Evolutionary conservation across 2,329 filamentous ascomycete genomes (phyloP).

Genomic region (Venturia effusa): DNA sequence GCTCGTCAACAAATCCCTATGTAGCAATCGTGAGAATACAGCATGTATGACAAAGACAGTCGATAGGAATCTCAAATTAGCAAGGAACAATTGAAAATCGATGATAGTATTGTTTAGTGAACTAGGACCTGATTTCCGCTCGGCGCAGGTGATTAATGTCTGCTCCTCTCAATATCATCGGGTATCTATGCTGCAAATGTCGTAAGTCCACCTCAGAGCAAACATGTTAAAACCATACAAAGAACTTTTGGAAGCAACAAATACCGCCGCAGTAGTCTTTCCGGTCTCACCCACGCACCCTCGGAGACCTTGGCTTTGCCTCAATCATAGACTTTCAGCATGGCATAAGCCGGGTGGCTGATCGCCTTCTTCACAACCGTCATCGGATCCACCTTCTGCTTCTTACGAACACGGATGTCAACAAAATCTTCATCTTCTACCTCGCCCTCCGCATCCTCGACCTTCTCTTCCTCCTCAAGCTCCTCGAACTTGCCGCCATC

Average conservation of each 20-base stretch:
- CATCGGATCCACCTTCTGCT: constrained; percentile 34
- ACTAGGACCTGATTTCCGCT: too few species aligned
- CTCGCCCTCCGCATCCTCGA: constrained; percentile 22
- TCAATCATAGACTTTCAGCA: constrained; percentile 46
- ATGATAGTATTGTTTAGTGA: not conserved
- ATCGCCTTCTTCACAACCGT: constrained; percentile 39
- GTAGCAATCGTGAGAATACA: too few species aligned
- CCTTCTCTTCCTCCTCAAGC: constrained; percentile 29
- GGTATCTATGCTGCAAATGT: not conserved
- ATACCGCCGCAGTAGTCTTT: not conserved
- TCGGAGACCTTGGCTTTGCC: not conserved
- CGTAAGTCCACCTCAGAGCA: not conserved
- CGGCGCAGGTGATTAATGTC: too few species aligned
- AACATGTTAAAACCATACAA: not conserved
- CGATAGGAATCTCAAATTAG: too few species aligned
- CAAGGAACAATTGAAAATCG: too few species aligned
- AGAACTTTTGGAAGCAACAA: not conserved
- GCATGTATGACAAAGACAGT: too few species aligned
- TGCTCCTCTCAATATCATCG: too few species aligned
- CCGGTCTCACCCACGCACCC: not conserved
- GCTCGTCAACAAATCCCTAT: too few species aligned
- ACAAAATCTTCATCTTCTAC: constrained; percentile 20
- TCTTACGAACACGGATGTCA: constrained; percentile 21
- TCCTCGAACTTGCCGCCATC: constrained; percentile 36
- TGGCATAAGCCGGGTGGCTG: constrained; percentile 42